Conservation (phyloP, 2,329 filamentous ascomycete genomes). For the Colletotrichum chrysophilum region DNA sequence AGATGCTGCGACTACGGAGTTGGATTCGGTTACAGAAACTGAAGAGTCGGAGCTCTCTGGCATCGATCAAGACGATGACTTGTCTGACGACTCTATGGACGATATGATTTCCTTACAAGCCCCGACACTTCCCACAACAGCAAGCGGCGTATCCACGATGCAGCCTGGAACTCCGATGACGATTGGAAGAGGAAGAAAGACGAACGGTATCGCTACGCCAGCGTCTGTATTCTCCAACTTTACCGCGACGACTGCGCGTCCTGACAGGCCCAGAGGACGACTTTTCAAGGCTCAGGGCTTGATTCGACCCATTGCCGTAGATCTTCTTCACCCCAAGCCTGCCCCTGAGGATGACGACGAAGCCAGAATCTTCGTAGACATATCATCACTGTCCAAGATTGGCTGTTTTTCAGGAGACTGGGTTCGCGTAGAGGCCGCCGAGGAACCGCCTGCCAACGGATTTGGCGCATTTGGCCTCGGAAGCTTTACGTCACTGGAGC, state of each 20-base stretch:
- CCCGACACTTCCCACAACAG: constrained; percentile 78
- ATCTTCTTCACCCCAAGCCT: constrained; percentile 85
- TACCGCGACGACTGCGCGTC: constrained; percentile 81
- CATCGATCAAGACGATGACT: constrained; percentile 70
- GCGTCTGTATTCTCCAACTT: constrained; percentile 90
- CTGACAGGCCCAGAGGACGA: constrained; percentile 74
- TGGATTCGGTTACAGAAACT: constrained; percentile 64
- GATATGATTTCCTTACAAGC: constrained; percentile 91
- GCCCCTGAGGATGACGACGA: constrained; percentile 81
- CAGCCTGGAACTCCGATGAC: constrained; percentile 84
- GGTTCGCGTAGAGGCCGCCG: constrained; percentile 82
- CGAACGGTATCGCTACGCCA: constrained; percentile 80
- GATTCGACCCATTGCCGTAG: constrained; percentile 72
- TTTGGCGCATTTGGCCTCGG: constrained; percentile 72
- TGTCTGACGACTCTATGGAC: constrained; percentile 91
- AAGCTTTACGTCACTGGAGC: constrained; percentile 65
- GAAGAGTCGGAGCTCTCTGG: constrained; percentile 65
- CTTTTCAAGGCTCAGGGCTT: constrained; percentile 86
- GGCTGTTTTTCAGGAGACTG: constrained; percentile 98
- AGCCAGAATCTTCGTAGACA: constrained; percentile 88
- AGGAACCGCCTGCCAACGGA: constrained; percentile 73
- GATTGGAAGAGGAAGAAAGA: constrained; percentile 65
- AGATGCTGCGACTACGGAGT: constrained; percentile 62
- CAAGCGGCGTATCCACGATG: constrained; percentile 80
- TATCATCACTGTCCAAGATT: constrained; percentile 83